Evolutionary conservation across 305 asterid genomes (phyloP), one percentile per base, ranked within the genome.

Genomic region (Lippia alba): DNA sequence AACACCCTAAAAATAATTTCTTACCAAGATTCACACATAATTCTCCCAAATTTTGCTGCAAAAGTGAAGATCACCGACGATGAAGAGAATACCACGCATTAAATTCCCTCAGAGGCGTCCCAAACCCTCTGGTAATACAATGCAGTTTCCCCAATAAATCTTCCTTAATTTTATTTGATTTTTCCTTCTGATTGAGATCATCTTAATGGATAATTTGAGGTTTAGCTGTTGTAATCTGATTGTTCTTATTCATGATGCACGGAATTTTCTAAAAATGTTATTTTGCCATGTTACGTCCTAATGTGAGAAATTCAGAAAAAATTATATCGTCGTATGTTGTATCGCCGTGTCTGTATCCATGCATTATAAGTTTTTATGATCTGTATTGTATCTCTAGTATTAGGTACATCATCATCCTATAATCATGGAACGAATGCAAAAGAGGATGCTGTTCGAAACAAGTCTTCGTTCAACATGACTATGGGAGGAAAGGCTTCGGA

Each of bases 401-500:
- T 77, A 91, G 96, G 85, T 72, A 67, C 85, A 51, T 24, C 85
- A 51, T 33, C 84, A 48, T 72, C 78, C 32, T 89, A 86, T 79
- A 70, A 69, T 46, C 84, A 82, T 69, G 83, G 66, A 65, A 58
- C 74, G 60, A 64, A 89, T 56, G 51, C 53, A 48, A 71, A 81
- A 48, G 80, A 74, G 14, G 85, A 81, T 79, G 76, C 78, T 74
- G 86, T 81, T 69, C 80, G 20, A 51, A 76, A 76, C 33, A 76
- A 86, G 66, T 89, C 86, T 71, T 79, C 91, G 48, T 74, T 91
- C 64, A 80, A 60, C 78, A 63, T 48, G 69, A 71, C 88, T 56
- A 64, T 76, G 2, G 89, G 92, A 73, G 96, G 96, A 73, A 92
- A 83, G 81, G 97, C 96, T 76, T 88, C 96, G 56, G 94, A 89